phyloP scores from a whole-genome alignment of 1,139 yeast species.

The Candida glucosophila region DNA sequence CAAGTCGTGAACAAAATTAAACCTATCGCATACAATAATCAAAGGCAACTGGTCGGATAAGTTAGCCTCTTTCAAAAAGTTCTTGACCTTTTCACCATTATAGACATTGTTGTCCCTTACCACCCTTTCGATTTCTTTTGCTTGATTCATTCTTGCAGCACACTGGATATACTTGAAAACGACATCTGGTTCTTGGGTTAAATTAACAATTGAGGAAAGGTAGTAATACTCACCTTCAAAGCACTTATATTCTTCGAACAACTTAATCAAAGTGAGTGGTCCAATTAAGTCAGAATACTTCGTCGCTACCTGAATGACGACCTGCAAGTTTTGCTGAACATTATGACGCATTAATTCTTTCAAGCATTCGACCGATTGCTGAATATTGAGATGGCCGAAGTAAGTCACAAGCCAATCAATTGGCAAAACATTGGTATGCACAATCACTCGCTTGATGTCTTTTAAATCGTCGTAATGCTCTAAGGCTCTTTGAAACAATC shows the following conservation, averaged over 20 bases:
- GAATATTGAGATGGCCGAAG: slow-evolving; percentile 91
- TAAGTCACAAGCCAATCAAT: slow-evolving; percentile 89
- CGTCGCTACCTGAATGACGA: slow-evolving; percentile 93
- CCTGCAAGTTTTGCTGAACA: slow-evolving; percentile 82
- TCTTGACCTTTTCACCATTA: slow-evolving; percentile 95
- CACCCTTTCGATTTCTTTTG: slow-evolving; percentile 89
- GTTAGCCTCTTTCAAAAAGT: slow-evolving; percentile 88
- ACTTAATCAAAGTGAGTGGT: slow-evolving; percentile 69
- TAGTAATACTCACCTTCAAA: slow-evolving; percentile 92
- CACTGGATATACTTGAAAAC: slow-evolving; percentile 94
- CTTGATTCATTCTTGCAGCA: slow-evolving; percentile 85
- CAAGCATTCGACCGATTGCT: slow-evolving; percentile 83
- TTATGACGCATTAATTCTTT: slow-evolving; percentile 78
- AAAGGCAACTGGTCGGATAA: slow-evolving; percentile 94
- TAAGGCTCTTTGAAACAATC: slow-evolving; percentile 86
- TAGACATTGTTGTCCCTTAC: slow-evolving; percentile 91
- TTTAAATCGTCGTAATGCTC: slow-evolving; percentile 92
- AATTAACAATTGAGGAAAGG: slow-evolving; percentile 84
- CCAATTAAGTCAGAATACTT: slow-evolving; percentile 94
- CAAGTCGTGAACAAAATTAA: slow-evolving; percentile 85
- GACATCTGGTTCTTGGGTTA: slow-evolving; percentile 90
- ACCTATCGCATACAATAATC: slow-evolving; percentile 93
- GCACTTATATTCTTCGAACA: slow-evolving; percentile 90
- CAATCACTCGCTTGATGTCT: slow-evolving; percentile 91
- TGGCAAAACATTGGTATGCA: slow-evolving; percentile 79